These are phyloP conservation scores for Pisolithus orientalis DNA, from an alignment of 768 basidiomycete genomes.

Conservation along the genomic window DNA sequence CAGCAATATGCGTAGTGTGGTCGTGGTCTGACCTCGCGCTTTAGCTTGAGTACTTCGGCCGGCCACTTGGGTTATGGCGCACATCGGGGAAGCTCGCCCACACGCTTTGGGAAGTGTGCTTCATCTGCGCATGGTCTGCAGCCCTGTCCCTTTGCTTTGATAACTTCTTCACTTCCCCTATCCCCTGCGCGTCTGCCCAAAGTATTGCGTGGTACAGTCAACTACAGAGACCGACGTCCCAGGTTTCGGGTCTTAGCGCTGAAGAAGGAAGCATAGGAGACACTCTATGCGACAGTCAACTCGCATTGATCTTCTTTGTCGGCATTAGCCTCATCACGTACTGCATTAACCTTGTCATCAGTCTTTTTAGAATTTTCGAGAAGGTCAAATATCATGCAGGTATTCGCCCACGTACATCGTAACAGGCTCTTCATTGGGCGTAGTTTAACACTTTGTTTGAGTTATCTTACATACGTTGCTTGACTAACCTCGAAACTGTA, in stretches of 20 bases:
- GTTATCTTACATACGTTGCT: too few species aligned
- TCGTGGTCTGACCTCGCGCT: slow-evolving; percentile 12
- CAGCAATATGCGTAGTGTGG: background rate
- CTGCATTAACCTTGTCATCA: slow-evolving; percentile 79
- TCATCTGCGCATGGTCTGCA: slow-evolving; percentile 92
- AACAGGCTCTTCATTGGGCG: too few species aligned
- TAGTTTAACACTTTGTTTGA: too few species aligned
- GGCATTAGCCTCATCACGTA: slow-evolving; percentile 74
- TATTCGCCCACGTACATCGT: slow-evolving; percentile 18
- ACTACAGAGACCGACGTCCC: slow-evolving; percentile 39
- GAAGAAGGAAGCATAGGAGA: slow-evolving; percentile 45
- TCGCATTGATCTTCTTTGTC: slow-evolving; percentile 73
- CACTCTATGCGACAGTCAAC: slow-evolving; percentile 65
- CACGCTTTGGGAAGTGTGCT: slow-evolving; percentile 82
- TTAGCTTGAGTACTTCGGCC: slow-evolving; percentile 89
- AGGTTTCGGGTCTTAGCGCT: slow-evolving; percentile 28
- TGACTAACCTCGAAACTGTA: too few species aligned
- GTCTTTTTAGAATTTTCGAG: slow-evolving; percentile 81
- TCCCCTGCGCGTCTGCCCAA: slow-evolving; percentile 64
- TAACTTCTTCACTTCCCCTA: slow-evolving; percentile 83
- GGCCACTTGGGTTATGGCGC: slow-evolving; percentile 87
- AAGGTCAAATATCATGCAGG: slow-evolving; percentile 74
- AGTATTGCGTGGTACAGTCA: slow-evolving; percentile 70
- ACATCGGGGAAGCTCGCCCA: slow-evolving; percentile 83
- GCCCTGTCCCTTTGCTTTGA: slow-evolving; percentile 84